phyloP scores from a whole-genome alignment of 2,329 filamentous ascomycete genomes.

The Penicillium sclerotiorum region DNA sequence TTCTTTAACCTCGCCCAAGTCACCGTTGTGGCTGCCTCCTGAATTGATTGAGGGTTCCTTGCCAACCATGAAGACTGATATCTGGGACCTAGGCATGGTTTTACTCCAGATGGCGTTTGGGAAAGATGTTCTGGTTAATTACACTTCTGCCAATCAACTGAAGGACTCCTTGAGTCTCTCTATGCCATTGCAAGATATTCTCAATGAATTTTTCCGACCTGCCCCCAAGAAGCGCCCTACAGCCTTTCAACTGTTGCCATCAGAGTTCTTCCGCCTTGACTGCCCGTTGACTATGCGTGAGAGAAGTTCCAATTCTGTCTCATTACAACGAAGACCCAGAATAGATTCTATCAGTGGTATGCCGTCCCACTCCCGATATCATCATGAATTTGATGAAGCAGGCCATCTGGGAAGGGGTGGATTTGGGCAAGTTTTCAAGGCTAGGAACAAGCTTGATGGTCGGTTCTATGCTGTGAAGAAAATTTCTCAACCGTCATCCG shows the following conservation, averaged over 20 bases:
- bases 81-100: conserved; percentile 93
- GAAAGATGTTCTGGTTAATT: conserved; percentile 71
- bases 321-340: conserved; percentile 56
- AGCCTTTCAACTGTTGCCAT: conserved; percentile 71
- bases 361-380: conserved; percentile 71
- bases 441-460: conserved; percentile 89
- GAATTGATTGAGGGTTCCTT: conserved; percentile 66
- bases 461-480: conserved; percentile 97
- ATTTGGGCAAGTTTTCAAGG: conserved; percentile 95
- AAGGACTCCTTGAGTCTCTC: conserved; percentile 73
- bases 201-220: conserved; percentile 80
- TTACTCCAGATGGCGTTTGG: conserved; percentile 95
- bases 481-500: conserved; percentile 78
- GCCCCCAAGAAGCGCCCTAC: conserved; percentile 83
- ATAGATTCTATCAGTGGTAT: conserved; percentile 64
- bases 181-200: conserved; percentile 73
- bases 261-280: conserved; percentile 48
- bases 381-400: conserved; percentile 87
- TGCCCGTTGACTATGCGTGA: conserved; percentile 40
- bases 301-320: conserved; percentile 48
- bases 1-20: conserved; percentile 62
- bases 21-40: conserved; percentile 80
- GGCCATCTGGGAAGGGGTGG: conserved; percentile 88
- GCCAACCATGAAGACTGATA: conserved; percentile 75
- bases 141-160: conserved; percentile 75